phyloP scores from a whole-genome alignment of 768 basidiomycete species.

The Tulasnella sp. region DNA sequence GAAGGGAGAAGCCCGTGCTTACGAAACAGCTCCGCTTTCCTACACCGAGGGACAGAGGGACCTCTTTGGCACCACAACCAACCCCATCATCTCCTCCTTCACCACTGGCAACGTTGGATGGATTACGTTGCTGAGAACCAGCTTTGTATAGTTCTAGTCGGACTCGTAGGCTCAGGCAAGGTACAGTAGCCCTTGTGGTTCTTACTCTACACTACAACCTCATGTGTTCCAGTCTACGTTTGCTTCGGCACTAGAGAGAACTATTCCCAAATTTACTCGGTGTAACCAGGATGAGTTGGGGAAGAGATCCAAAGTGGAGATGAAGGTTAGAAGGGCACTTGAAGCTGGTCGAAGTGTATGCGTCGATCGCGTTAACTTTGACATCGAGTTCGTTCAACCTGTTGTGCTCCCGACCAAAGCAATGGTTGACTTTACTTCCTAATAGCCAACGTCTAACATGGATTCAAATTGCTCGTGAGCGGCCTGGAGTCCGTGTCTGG shows the following conservation, averaged over 20 bases:
- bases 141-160: slow-evolving; percentile 58
- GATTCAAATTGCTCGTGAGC: slow-evolving; percentile 58
- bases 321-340: slow-evolving; percentile 40
- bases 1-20: neutral
- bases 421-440: slow-evolving; percentile 19
- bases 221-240: slow-evolving; percentile 43
- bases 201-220: slow-evolving; percentile 20
- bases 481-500: slow-evolving; percentile 51
- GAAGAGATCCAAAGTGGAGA: slow-evolving; percentile 50
- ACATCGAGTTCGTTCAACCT: slow-evolving; percentile 28
- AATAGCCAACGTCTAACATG: slow-evolving; percentile 30
- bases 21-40: neutral
- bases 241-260: slow-evolving; percentile 50
- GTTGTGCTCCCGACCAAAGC: neutral
- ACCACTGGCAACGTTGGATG: neutral
- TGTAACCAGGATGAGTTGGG: slow-evolving; percentile 79
- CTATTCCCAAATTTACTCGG: slow-evolving; percentile 49
- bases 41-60: neutral
- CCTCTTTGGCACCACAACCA: too few species aligned
- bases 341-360: slow-evolving; percentile 54
- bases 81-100: neutral
- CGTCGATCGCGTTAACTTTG: slow-evolving; percentile 68
- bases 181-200: slow-evolving; percentile 28
- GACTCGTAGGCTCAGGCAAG: slow-evolving; percentile 65
- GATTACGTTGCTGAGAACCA: slow-evolving; percentile 22